phyloP scores from a whole-genome alignment of 2,329 filamentous ascomycete genomes.

The Verticillium nubilum region DNA sequence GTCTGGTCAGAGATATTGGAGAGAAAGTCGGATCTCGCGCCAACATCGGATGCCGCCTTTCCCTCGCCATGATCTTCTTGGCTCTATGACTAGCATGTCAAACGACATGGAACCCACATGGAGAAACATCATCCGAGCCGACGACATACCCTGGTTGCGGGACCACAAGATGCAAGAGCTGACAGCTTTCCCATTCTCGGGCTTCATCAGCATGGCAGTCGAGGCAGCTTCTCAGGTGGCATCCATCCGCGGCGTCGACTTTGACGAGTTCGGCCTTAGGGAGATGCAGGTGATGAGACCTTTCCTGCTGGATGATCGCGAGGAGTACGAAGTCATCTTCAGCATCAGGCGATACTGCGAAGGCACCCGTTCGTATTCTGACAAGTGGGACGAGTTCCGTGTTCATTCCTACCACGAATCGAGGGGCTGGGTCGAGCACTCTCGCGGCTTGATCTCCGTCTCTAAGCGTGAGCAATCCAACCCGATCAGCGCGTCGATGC shows the following conservation, averaged over 20 bases:
- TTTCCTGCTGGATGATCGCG: slow-evolving; percentile 5
- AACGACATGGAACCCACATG: slow-evolving; percentile 29
- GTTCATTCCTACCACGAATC: background rate
- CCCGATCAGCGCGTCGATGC: background rate
- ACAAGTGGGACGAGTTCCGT: slow-evolving; percentile 15
- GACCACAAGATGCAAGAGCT: slow-evolving; percentile 43
- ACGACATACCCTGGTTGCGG: slow-evolving; percentile 38
- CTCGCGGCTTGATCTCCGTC: slow-evolving; percentile 10
- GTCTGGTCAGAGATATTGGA: slow-evolving; percentile 8
- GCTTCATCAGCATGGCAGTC: slow-evolving; percentile 33
- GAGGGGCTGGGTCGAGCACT: slow-evolving; percentile 13
- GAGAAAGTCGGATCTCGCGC: background rate
- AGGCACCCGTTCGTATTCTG: slow-evolving; percentile 5
- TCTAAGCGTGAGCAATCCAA: background rate
- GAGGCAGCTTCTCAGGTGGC: slow-evolving; percentile 22
- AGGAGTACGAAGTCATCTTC: slow-evolving; percentile 7
- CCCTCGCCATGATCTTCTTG: slow-evolving; percentile 26
- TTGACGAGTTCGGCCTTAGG: slow-evolving; percentile 12
- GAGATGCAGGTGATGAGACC: slow-evolving; percentile 4
- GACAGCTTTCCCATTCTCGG: slow-evolving; percentile 38
- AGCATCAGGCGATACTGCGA: slow-evolving; percentile 6
- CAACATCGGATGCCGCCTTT: background rate
- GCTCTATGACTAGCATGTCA: slow-evolving; percentile 24
- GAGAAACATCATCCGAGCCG: slow-evolving; percentile 28
- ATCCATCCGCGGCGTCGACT: slow-evolving; percentile 8